Evolutionary conservation across 257 asterid species (phyloP).

Genomic region (Solanum neorickii): DNA sequence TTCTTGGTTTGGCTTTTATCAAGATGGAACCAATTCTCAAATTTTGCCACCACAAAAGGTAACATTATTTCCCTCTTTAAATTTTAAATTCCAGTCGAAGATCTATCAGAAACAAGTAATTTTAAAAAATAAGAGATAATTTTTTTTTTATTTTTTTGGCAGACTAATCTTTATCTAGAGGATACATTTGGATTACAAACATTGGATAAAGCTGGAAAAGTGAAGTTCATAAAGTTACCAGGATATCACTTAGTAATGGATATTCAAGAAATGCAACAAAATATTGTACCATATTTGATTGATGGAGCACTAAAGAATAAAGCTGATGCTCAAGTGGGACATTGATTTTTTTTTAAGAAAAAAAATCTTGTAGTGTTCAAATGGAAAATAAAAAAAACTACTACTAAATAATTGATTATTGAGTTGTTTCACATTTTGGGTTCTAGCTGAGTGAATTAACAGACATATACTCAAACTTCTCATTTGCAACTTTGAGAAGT

Average conservation of each 20-base stretch:
- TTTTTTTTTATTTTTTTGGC: neutral
- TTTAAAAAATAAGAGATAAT: neutral
- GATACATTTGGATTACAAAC: slow-evolving; percentile 13
- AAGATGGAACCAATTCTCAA: slow-evolving; percentile 5
- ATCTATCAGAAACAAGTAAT: neutral
- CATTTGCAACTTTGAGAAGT: neutral
- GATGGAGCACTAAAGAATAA: neutral
- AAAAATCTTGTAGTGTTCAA: neutral
- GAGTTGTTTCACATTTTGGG: neutral
- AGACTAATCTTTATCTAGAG: slow-evolving; percentile 1
- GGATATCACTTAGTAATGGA: slow-evolving; percentile 11
- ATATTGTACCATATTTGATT: slow-evolving; percentile 10
- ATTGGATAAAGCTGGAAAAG: slow-evolving; percentile 18
- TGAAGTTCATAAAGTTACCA: slow-evolving; percentile 4
- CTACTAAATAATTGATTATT: too few relatives aligned
- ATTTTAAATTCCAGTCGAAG: neutral
- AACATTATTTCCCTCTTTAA: neutral
- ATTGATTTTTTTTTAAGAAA: neutral
- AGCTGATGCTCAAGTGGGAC: neutral
- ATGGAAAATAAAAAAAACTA: neutral
- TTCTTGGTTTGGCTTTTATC: slow-evolving; percentile 26
- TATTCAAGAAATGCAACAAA: slow-evolving; percentile 1
- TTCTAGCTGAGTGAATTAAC: too few relatives aligned
- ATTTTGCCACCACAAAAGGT: slow-evolving; percentile 17
- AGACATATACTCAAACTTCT: neutral